These are phyloP conservation scores for Pleurozium schreberi DNA, from an alignment of 225 moss, liverwort and hornwort genomes.

Conservation along the genomic window DNA sequence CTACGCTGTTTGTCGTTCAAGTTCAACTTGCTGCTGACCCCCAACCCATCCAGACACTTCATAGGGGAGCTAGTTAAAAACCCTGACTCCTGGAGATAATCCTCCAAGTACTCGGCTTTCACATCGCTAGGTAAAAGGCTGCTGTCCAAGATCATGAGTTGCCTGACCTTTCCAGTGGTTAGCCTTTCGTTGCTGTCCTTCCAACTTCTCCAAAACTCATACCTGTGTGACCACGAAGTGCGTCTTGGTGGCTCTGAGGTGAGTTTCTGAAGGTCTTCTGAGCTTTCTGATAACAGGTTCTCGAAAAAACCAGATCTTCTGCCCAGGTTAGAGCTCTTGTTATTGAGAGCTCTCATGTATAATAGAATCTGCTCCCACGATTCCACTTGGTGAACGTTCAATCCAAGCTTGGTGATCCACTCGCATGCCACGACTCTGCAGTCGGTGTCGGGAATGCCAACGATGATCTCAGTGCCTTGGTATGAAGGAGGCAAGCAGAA, in stretches of 20 bases:
- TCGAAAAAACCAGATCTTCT: constrained; percentile 11
- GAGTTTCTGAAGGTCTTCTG: constrained; percentile 3
- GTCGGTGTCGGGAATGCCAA: constrained; percentile 68
- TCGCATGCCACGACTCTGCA: constrained; percentile 46
- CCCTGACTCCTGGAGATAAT: constrained; percentile 33
- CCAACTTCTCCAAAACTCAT: constrained; percentile 46
- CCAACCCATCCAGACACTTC: constrained; percentile 21
- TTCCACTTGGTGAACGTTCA: constrained; percentile 46
- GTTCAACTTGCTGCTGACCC: constrained; percentile 32
- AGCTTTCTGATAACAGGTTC: not conserved
- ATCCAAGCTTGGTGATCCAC: constrained; percentile 52
- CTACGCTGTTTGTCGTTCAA: constrained; percentile 10
- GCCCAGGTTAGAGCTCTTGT: not conserved
- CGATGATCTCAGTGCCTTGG: constrained; percentile 38
- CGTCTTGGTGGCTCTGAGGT: not conserved
- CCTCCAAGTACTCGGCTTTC: constrained; percentile 23
- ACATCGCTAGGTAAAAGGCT: constrained; percentile 32
- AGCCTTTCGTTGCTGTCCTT: constrained; percentile 29
- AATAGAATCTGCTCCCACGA: constrained; percentile 61
- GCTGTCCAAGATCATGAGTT: constrained; percentile 38
- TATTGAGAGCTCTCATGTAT: constrained; percentile 38
- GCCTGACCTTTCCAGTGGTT: constrained; percentile 10
- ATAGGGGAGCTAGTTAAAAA: constrained; percentile 10
- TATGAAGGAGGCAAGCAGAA: constrained; percentile 25
- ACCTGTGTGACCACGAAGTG: constrained; percentile 9